Evolutionary conservation across 2,329 filamentous ascomycete genomes (phyloP).

Genomic region (Fusarium siculi): DNA sequence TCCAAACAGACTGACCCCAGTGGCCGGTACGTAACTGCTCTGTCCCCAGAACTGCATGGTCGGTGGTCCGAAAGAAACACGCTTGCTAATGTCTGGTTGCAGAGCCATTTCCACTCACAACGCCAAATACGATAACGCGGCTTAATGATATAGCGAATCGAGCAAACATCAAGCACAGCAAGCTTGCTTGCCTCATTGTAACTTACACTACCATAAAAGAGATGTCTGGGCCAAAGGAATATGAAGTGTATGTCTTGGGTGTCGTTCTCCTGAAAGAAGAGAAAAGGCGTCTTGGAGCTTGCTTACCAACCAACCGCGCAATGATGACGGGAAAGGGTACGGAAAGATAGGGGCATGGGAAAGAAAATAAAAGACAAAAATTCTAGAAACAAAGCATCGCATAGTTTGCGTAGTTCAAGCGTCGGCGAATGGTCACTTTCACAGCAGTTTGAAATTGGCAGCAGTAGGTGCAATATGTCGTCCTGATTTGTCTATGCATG

Average conservation of each 20-base stretch:
- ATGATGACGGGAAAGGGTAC: conserved; percentile 38
- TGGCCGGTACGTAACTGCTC: conserved; percentile 71
- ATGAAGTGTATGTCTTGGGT: conserved; percentile 54
- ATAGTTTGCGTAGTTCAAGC: background rate
- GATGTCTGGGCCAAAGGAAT: conserved; percentile 28
- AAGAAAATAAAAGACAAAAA: conserved; percentile 22
- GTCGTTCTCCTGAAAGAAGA: conserved; percentile 59
- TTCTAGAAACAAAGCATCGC: conserved; percentile 9
- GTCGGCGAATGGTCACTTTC: conserved; percentile 1
- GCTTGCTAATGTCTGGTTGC: conserved; percentile 34
- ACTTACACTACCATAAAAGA: conserved; percentile 33
- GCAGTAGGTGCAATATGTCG: background rate
- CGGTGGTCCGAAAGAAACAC: background rate
- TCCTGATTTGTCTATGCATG: conserved; percentile 27
- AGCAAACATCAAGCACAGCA: conserved; percentile 21
- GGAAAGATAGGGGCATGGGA: conserved; percentile 6
- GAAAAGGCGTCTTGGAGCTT: conserved; percentile 40
- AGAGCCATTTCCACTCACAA: conserved; percentile 82
- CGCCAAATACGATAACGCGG: conserved; percentile 73
- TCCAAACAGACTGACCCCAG: conserved; percentile 95
- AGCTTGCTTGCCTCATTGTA: conserved; percentile 34
- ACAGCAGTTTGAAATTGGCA: background rate
- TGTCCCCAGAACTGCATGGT: background rate
- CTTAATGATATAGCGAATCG: conserved; percentile 45
- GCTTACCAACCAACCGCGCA: conserved; percentile 24